Evolutionary conservation across 129 eudicot genomes (phyloP).

Genomic region (Ambrosia artemisiifolia): DNA sequence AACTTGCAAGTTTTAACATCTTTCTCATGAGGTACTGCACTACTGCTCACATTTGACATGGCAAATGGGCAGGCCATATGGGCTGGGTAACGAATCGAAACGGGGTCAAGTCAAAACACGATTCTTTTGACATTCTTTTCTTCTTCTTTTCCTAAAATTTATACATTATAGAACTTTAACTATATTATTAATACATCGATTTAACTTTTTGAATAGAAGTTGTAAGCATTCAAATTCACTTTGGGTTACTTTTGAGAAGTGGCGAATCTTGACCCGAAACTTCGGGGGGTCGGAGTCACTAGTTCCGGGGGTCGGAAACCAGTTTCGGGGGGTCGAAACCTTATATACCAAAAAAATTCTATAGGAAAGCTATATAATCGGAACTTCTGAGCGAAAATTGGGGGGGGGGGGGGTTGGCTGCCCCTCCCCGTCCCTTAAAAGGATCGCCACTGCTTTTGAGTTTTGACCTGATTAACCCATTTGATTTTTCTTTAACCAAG

Average conservation of each 20-base stretch:
- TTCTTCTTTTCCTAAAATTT: neutral
- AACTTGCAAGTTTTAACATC: neutral
- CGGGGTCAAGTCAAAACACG: neutral
- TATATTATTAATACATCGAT: neutral
- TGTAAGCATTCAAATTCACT: neutral
- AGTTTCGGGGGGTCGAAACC: too few relatives aligned
- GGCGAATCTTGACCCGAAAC: too few relatives aligned
- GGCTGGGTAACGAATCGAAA: neutral
- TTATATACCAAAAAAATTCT: too few relatives aligned
- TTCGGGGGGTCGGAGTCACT: too few relatives aligned
- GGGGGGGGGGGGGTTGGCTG: too few relatives aligned
- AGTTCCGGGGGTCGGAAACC: too few relatives aligned
- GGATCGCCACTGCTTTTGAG: too few relatives aligned
- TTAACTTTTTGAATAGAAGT: neutral
- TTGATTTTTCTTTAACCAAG: neutral
- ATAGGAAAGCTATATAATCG: too few relatives aligned
- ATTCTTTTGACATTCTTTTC: neutral
- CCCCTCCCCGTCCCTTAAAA: too few relatives aligned
- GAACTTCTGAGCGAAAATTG: too few relatives aligned
- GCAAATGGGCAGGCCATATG: neutral
- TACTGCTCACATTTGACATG: neutral
- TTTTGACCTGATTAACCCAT: neutral
- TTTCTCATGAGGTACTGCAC: neutral
- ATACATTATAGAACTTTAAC: neutral
- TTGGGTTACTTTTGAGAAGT: neutral